A percentile compares a stretch with the other conserved stretches of the same genome.
Conservation (phyloP, 1,284 basidiomycete species). For the Schizophyllum amplum region DNA sequence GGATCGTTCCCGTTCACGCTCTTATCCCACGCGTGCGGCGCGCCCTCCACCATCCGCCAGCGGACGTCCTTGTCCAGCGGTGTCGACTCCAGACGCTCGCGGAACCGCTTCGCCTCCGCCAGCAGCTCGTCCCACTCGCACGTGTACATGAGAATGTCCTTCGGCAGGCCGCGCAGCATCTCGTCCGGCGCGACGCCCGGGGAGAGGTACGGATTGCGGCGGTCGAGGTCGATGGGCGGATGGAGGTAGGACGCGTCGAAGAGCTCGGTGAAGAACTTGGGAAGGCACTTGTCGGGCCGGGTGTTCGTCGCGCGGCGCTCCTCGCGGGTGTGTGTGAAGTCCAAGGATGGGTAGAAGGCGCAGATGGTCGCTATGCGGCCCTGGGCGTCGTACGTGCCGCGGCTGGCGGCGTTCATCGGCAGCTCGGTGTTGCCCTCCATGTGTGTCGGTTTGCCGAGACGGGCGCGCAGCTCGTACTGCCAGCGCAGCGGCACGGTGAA, state of each 20-base stretch:
- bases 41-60: slow-evolving; percentile 9
- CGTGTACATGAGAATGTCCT: slow-evolving; percentile 11
- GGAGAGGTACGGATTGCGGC: slow-evolving; percentile 9
- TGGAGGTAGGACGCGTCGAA: slow-evolving; percentile 12
- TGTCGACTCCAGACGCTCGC: slow-evolving; percentile 6
- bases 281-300: slow-evolving; percentile 10
- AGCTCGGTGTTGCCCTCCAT: slow-evolving; percentile 1
- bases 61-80: slow-evolving; percentile 10
- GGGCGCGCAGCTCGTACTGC: slow-evolving; percentile 7
- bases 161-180: slow-evolving; percentile 9
- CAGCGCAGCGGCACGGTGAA: slow-evolving; percentile 10
- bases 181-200: slow-evolving; percentile 11
- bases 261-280: slow-evolving; percentile 14
- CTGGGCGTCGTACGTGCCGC: neutral
- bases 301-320: slow-evolving; percentile 11
- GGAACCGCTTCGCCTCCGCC: slow-evolving; percentile 9
- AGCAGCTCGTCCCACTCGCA: slow-evolving; percentile 12
- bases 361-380: slow-evolving; percentile 5
- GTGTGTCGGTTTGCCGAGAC: neutral
- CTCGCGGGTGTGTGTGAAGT: slow-evolving; percentile 10
- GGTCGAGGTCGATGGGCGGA: slow-evolving; percentile 6
- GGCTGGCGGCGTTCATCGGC: neutral
- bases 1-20: slow-evolving; percentile 9
- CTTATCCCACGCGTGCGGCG: slow-evolving; percentile 10
- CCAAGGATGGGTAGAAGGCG: slow-evolving; percentile 10